A percentile compares a stretch with the other conserved stretches of the same genome.
These are phyloP conservation scores for Aspergillus sp. DNA, from an alignment of 2,329 filamentous ascomycete genomes.

Conservation along the genomic window DNA sequence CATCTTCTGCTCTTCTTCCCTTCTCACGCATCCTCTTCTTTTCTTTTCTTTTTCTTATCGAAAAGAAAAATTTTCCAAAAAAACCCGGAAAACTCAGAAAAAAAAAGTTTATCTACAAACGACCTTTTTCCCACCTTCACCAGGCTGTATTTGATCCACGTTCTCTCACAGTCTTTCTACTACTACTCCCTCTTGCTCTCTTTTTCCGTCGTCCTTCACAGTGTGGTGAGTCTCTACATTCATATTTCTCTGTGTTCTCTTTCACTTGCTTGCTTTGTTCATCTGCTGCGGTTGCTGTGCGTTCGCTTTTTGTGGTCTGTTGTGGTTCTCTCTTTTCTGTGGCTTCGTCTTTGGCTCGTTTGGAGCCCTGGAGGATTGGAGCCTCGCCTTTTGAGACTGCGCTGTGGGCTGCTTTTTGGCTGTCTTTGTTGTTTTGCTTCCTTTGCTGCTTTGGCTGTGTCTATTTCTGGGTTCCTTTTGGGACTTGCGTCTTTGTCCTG, in stretches of 20 bases:
- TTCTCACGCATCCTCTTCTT: conserved; percentile 15
- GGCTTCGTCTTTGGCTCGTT: no score
- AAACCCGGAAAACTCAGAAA: conserved; percentile 35
- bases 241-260: conserved; percentile 6
- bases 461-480: neutral
- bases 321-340: no score
- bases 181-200: no score
- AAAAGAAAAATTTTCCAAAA: conserved; percentile 29
- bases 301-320: conserved; percentile 1
- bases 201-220: conserved; percentile 12
- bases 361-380: no score
- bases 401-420: no score
- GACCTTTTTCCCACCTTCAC: conserved; percentile 3
- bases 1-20: conserved; percentile 15
- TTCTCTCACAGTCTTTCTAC: conserved; percentile 1
- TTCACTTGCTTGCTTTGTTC: conserved; percentile 17
- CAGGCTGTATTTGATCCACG: conserved; percentile 9
- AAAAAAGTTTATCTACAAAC: conserved; percentile 11
- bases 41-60: conserved; percentile 26
- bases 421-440: no score
- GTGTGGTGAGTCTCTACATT: conserved; percentile 22
- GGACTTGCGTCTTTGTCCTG: neutral
- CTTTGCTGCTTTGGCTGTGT: no score
- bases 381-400: no score
- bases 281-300: neutral